Evolutionary conservation across 108 stramenopile species (phyloP), one percentile per base, ranked within the genome.

Genomic region (Mediolabrus comicus): DNA sequence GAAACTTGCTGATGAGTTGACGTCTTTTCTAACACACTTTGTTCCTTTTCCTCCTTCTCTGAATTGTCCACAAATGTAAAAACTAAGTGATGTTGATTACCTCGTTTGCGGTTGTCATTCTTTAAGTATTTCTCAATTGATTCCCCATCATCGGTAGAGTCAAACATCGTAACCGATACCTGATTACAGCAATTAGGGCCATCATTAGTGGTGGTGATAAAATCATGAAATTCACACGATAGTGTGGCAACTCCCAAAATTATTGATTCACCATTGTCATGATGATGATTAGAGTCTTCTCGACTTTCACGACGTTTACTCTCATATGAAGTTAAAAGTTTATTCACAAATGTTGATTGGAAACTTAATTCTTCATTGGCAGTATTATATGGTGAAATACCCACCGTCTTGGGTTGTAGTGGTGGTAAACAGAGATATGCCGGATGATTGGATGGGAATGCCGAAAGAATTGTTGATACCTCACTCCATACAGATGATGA

Each of bases 271-370:
- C 30, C n/a, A 25, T 32, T 52, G 22, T 49, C 35, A n/a, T n/a
- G n/a, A n/a, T n/a, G n/a, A n/a, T n/a, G n/a, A n/a, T n/a, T n/a
- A n/a, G n/a, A n/a, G n/a, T n/a, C 46, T 49, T 1, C n/a, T 22
- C 22, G 46, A 22, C 3, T 10, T 10, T 68, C 65, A 6, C 30
- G 35, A 60, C 33, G 10, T 27, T 59, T 33, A 51, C 65, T 41
- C 53, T 63, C 30, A 65, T 71, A 49, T 39, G 53, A 63, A 43
- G 70, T 68, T 10, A 51, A 19, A 17, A 72, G 71, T 19, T 70
- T 72, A 34, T 79, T 79, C 33, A 38, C 60, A 67, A 79, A 72
- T n/a, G 65, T 68, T 16, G 78, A 79, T 63, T 72, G 78, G 62
- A 68, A 67, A 56, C 55, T 63, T 24, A 79, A 59, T 43, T 67